Evolutionary conservation across 306 rosid genomes (phyloP).

Genomic region (Amphicarpaea edgeworthii): DNA sequence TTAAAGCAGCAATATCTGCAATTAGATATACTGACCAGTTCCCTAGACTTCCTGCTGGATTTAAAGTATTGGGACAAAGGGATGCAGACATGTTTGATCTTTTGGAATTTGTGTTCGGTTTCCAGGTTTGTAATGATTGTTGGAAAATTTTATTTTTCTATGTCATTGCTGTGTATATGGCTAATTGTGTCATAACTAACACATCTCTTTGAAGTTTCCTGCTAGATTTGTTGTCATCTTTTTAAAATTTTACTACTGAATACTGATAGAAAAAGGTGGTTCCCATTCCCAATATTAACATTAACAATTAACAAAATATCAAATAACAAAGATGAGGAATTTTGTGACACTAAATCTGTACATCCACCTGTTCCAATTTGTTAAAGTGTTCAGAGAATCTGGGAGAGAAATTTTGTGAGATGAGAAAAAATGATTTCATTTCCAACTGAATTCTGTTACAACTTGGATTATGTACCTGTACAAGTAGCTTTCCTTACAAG

Average conservation of each 20-base stretch:
- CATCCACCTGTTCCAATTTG: not conserved
- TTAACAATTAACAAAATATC: not conserved
- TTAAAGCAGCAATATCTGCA: slow-evolving; percentile 83
- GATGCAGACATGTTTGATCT: slow-evolving; percentile 94
- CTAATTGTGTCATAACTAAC: slow-evolving; percentile 13
- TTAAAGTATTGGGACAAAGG: slow-evolving; percentile 72
- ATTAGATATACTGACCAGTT: slow-evolving; percentile 79
- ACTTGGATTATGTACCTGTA: no score
- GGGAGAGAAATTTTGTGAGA: no score
- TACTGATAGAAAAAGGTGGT: not conserved
- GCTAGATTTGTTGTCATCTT: not conserved
- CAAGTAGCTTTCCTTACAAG: no score
- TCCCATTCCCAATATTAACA: slow-evolving; percentile 2
- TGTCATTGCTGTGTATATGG: slow-evolving; percentile 39
- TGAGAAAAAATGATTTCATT: no score
- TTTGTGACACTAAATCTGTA: not conserved
- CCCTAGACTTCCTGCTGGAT: slow-evolving; percentile 81
- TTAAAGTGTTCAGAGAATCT: no score
- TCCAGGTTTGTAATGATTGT: slow-evolving; percentile 73
- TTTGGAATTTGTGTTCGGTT: slow-evolving; percentile 87
- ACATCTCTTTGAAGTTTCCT: slow-evolving; percentile 9
- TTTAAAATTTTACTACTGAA: not conserved
- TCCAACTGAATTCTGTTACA: no score
- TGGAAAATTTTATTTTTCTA: not conserved
- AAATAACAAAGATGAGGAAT: slow-evolving; percentile 15